Conservation (phyloP, 352 stramenopile genomes). For the Phytophthora melonis region DNA sequence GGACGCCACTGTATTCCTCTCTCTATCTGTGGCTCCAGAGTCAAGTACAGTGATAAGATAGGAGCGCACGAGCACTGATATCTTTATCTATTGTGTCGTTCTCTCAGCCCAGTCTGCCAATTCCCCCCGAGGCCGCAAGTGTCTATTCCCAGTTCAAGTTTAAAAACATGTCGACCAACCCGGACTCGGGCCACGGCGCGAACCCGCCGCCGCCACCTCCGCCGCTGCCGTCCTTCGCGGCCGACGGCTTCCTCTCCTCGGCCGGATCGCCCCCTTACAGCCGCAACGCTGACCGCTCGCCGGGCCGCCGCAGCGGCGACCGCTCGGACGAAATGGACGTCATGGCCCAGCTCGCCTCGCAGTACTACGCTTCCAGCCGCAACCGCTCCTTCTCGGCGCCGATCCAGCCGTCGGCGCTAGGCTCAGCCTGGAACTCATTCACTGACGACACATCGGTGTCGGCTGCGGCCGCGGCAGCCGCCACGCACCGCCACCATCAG, state of each 20-base stretch:
- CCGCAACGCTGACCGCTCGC: slow-evolving; percentile 27
- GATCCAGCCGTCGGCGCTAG: slow-evolving; percentile 67
- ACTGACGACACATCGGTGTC: slow-evolving; percentile 52
- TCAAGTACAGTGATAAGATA: slow-evolving; percentile 18
- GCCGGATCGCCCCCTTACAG: slow-evolving; percentile 35
- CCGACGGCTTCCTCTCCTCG: slow-evolving; percentile 40
- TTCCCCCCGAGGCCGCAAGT: slow-evolving; percentile 27
- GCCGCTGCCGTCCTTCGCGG: slow-evolving; percentile 40
- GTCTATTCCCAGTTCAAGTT: slow-evolving; percentile 3
- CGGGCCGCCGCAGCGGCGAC: slow-evolving; percentile 14
- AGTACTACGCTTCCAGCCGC: slow-evolving; percentile 79
- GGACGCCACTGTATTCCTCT: slow-evolving; percentile 8
- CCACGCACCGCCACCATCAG: slow-evolving; percentile 31
- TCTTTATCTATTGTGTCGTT: slow-evolving; percentile 5
- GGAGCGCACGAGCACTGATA: slow-evolving; percentile 17
- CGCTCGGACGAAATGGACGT: slow-evolving; percentile 69
- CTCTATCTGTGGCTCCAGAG: not conserved
- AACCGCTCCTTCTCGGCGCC: slow-evolving; percentile 80
- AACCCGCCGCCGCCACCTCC: slow-evolving; percentile 23
- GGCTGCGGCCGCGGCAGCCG: slow-evolving; percentile 25
- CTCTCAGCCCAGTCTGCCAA: slow-evolving; percentile 24
- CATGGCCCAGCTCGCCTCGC: slow-evolving; percentile 83
- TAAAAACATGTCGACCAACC: slow-evolving; percentile 28
- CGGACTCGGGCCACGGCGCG: slow-evolving; percentile 20
- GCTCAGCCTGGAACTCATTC: slow-evolving; percentile 68